Percentiles rank a stretch among this genome's conserved stretches.
These are phyloP conservation scores for Wickerhamiella occidentalis DNA, from an alignment of 805 yeast species.

Conservation along the genomic window DNA sequence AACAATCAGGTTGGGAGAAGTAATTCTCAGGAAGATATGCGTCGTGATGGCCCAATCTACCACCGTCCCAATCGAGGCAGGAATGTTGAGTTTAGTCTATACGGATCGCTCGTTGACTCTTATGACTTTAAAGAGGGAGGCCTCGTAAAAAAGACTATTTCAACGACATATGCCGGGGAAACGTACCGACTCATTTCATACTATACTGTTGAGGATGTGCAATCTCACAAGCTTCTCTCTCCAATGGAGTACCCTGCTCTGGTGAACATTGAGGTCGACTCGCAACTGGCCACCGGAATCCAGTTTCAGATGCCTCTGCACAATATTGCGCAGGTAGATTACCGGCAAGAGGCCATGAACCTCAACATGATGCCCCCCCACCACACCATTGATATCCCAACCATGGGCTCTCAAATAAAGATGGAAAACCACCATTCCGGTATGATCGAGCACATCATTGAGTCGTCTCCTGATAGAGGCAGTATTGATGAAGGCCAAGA, in stretches of 20 bases:
- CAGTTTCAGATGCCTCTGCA: constrained; percentile 9
- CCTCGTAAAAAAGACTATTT: constrained; percentile 68
- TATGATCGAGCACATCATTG: background rate
- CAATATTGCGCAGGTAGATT: background rate
- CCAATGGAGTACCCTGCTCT: constrained; percentile 9
- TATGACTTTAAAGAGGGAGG: constrained; percentile 62
- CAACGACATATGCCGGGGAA: constrained; percentile 30
- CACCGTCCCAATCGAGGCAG: constrained; percentile 9
- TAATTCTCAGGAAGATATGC: background rate
- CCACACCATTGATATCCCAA: background rate
- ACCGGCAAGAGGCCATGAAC: background rate
- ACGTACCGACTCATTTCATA: constrained; percentile 60
- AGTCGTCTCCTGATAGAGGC: background rate
- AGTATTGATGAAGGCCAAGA: background rate
- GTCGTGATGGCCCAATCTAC: constrained; percentile 7
- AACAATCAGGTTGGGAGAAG: background rate
- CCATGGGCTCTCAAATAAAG: background rate
- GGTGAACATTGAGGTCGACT: background rate
- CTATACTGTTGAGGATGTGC: constrained; percentile 63
- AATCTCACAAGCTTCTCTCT: background rate
- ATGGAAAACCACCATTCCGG: background rate
- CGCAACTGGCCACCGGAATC: constrained; percentile 3
- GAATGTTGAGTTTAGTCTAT: constrained; percentile 25
- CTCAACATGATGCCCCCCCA: background rate
- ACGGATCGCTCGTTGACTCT: constrained; percentile 46